phyloP scores from a whole-genome alignment of 1,284 basidiomycete genomes.

The Sanguinoderma infundibulare region DNA sequence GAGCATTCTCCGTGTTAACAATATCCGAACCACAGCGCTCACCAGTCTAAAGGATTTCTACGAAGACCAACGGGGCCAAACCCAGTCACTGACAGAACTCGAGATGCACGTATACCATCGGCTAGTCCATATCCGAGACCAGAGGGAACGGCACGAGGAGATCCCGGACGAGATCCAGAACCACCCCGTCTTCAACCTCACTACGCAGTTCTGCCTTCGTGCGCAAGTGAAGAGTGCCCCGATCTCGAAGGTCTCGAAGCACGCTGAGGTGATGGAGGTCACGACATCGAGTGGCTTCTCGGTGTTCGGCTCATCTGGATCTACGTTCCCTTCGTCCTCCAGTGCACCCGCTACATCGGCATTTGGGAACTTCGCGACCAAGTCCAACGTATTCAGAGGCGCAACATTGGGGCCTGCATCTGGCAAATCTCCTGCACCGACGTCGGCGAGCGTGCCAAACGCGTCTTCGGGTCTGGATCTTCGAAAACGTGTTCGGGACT shows the following conservation, averaged over 20 bases:
- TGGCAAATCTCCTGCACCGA: neutral
- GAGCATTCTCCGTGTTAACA: neutral
- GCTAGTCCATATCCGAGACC: conserved; percentile 88
- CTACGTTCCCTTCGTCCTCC: conserved; percentile 4
- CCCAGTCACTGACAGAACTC: conserved; percentile 82
- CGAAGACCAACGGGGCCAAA: conserved; percentile 76
- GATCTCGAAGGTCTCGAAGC: conserved; percentile 66
- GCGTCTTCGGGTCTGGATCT: conserved; percentile 14
- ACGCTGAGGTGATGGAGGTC: conserved; percentile 30
- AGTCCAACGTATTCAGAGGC: conserved; percentile 17
- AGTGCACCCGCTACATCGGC: no score
- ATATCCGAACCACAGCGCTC: conserved; percentile 62
- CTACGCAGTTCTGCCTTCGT: conserved; percentile 78
- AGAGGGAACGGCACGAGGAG: conserved; percentile 79
- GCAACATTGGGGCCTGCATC: conserved; percentile 17
- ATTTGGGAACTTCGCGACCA: conserved; percentile 27
- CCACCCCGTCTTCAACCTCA: conserved; percentile 81
- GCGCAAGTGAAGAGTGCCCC: conserved; percentile 84
- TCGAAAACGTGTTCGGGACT: conserved; percentile 8
- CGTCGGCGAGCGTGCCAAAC: conserved; percentile 7
- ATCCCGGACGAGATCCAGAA: conserved; percentile 76
- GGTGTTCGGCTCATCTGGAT: conserved; percentile 12
- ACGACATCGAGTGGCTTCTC: conserved; percentile 3
- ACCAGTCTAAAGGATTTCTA: conserved; percentile 94
- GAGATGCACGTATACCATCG: conserved; percentile 97